Conservation (phyloP, 208 protist genomes). For the Phytomonas francai region DNA sequence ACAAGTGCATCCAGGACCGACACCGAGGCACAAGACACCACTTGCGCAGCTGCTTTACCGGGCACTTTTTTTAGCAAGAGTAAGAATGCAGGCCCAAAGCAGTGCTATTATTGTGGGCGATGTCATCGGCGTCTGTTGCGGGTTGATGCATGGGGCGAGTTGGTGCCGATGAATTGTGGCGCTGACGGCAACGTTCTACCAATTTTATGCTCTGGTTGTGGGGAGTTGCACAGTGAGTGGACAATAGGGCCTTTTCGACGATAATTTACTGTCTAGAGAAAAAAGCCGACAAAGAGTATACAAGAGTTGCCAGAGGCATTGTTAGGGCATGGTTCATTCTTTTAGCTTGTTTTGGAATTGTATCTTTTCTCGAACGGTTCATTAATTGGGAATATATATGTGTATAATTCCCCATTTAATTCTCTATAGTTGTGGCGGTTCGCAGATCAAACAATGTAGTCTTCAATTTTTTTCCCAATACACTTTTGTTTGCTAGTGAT, state of each 20-base stretch:
- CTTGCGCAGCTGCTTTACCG: not conserved
- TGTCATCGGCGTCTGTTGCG: conserved; percentile 66
- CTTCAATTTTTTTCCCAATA: not conserved
- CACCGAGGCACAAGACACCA: not conserved
- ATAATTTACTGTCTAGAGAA: not conserved
- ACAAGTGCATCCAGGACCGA: not conserved
- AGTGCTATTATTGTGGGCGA: conserved; percentile 56
- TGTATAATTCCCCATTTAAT: not conserved
- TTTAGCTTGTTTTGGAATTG: not conserved
- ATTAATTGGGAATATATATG: not conserved
- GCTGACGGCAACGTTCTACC: conserved; percentile 49
- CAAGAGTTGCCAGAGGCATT: not conserved
- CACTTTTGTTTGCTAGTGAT: not conserved
- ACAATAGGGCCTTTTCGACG: conserved; percentile 32
- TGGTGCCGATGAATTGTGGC: conserved; percentile 71
- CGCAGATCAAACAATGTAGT: not conserved
- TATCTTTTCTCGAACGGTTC: not conserved
- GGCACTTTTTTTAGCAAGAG: not conserved
- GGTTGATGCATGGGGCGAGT: conserved; percentile 63
- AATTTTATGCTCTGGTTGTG: conserved; percentile 74
- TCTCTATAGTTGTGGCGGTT: not conserved
- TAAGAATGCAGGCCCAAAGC: not conserved
- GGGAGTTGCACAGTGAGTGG: conserved; percentile 63
- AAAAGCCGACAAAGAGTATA: not conserved
- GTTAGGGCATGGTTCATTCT: not conserved